Base-by-base conservation (phyloP, 208 protist genomes). In the Borovskyia barvae region DNA sequence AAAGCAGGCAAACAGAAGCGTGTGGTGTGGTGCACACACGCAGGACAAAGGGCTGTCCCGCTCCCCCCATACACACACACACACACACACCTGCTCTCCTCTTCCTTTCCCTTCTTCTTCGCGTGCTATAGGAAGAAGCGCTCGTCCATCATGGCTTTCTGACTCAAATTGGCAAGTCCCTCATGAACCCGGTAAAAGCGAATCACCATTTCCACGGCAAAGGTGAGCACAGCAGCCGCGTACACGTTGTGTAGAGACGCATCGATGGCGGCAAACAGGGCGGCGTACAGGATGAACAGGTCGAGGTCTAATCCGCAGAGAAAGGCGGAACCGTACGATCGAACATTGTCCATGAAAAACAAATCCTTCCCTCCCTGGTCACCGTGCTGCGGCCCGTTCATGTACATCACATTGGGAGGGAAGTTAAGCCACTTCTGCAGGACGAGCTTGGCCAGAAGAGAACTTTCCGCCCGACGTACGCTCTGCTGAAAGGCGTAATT, bases 381-480 rank as follows among this genome's bases (percentile, higher is more conserved):
- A 14, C 76, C 77, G 5, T 62, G 74, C 64, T 87, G 80, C 15
- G 77, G 75, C 2, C 87, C 80, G 58, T 90, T 94, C 77, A 92
- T 89, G 67, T 89, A 91, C 65, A 92, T 70, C 20, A 93, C 72
- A 53, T 91, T 92, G 2, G 89, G 84, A 29, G 85, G 74, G 15
- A 93, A 77, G 46, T 79, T 69, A 20, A 90, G 64, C 57, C 71
- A 70, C 37, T 76, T 68, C 25, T 92, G 89, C 6, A 95, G 51
- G n/a, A 72, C 22, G 58, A 82, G 83, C 72, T 93, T 92, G 30
- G 74, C 66, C 6, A 91, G 58, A 20, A 93, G 61, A 2, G 76
- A 71, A 19, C 79, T 76, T 47, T 90, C 85, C 15, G 80, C 78
- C 26, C 68, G 69, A 19, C 78, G 66, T 12, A 95, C 79, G 46